Evolutionary conservation across 2,329 filamentous ascomycete species (phyloP).

Genomic region (Thielaviopsis euricoi): DNA sequence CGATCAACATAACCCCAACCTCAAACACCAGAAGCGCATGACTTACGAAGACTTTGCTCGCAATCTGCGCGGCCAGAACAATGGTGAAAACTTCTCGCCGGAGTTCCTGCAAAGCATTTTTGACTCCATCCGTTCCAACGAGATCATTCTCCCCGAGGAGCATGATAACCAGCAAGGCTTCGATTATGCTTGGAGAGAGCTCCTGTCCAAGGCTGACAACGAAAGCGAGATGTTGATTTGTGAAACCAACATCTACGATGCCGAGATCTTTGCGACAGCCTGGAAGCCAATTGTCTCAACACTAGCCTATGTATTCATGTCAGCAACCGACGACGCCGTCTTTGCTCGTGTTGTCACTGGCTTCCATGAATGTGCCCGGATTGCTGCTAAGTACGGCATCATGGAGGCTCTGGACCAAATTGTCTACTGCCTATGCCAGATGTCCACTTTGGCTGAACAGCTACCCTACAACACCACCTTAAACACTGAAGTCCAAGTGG

Average conservation of each 20-base stretch:
- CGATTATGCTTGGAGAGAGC: slow-evolving; percentile 93
- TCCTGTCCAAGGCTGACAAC: slow-evolving; percentile 68
- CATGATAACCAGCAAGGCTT: slow-evolving; percentile 95
- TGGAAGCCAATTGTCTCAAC: slow-evolving; percentile 94
- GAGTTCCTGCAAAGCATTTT: slow-evolving; percentile 79
- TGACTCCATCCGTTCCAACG: slow-evolving; percentile 77
- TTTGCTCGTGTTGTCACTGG: slow-evolving; percentile 86
- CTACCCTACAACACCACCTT: slow-evolving; percentile 64
- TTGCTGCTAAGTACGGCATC: slow-evolving; percentile 70
- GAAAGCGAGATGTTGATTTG: slow-evolving; percentile 61
- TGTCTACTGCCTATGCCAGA: slow-evolving; percentile 73
- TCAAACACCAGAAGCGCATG: slow-evolving; percentile 71
- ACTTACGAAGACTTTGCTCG: slow-evolving; percentile 63
- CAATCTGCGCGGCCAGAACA: slow-evolving; percentile 84
- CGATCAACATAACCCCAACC: slow-evolving; percentile 87
- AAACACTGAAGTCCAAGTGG: slow-evolving; percentile 90
- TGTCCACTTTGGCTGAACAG: slow-evolving; percentile 71
- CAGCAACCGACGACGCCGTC: slow-evolving; percentile 87
- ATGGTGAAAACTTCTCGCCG: slow-evolving; percentile 63
- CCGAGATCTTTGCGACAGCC: slow-evolving; percentile 91
- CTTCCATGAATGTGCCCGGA: slow-evolving; percentile 89
- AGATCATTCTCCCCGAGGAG: slow-evolving; percentile 94
- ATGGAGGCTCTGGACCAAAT: slow-evolving; percentile 85
- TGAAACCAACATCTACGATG: slow-evolving; percentile 87
- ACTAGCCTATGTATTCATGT: slow-evolving; percentile 96